Evolutionary conservation across 129 eudicot genomes (phyloP).

Genomic region (Chrysanthemum lavandulifolium): DNA sequence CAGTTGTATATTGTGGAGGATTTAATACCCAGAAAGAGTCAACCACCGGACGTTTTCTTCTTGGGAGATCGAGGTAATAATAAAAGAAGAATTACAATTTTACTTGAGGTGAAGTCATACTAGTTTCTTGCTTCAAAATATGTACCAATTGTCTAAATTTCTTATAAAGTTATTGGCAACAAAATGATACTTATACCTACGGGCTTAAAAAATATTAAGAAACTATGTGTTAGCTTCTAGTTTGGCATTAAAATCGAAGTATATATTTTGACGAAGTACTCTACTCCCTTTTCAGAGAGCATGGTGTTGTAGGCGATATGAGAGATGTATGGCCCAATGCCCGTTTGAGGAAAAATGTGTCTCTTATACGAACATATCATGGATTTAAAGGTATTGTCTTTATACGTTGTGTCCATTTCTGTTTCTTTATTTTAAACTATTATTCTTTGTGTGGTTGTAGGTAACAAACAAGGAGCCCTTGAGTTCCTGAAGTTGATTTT

Average conservation of each 20-base stretch:
- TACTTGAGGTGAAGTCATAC: not conserved
- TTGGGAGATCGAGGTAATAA: slow-evolving; percentile 90
- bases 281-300: slow-evolving; percentile 56
- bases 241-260: slow-evolving; percentile 9
- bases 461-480: slow-evolving; percentile 84
- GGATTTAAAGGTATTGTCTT: slow-evolving; percentile 78
- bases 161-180: slow-evolving; percentile 6
- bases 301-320: slow-evolving; percentile 97
- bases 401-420: not conserved
- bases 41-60: slow-evolving; percentile 94
- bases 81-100: not conserved
- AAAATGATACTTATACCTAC: not conserved
- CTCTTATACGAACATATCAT: slow-evolving; percentile 86
- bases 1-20: slow-evolving; percentile 96
- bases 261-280: slow-evolving; percentile 10
- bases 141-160: not conserved
- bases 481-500: slow-evolving; percentile 85
- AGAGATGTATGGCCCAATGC: slow-evolving; percentile 99
- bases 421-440: not conserved
- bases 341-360: slow-evolving; percentile 84
- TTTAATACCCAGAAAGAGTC: slow-evolving; percentile 97
- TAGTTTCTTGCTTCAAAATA: not conserved
- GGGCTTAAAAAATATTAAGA: not conserved
- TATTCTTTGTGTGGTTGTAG: slow-evolving; percentile 29
- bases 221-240: not conserved